Base-by-base conservation (phyloP, 208 protist species). In the Jaenimonas drosophilae region DNA sequence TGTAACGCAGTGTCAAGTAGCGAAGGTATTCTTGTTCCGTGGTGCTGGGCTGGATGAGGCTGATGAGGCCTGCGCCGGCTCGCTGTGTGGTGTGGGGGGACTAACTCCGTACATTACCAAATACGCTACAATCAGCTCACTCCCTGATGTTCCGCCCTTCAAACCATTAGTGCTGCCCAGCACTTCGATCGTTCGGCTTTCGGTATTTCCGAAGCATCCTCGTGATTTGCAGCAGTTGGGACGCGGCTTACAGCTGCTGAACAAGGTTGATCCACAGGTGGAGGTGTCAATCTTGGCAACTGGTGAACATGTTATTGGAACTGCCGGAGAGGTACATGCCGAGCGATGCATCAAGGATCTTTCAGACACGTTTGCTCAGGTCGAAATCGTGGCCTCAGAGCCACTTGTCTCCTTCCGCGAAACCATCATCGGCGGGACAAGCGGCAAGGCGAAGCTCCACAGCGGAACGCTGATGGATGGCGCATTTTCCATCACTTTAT, bases 291-390 rank as follows among this genome's bases (percentile, higher is more conserved):
- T 98, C 23, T 73, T 95, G 53, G 82, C 96, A 7, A 97, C 87
- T 11, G 97, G 97, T 7, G 96, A 99, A 54, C 91, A 97, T 57
- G 87, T 98, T 12, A 90, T 99, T 62, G 89, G 85, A 14, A 91
- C 95, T 1, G 86, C 94, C 2, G 97, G 97, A 26, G 95, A 98
- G 59, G 74, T 99, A n/a, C 97, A 99, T 61, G 73, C 97, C 25
- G 94, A 97, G 59, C 67, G 91, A 5, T 98, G 96, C 64, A 43
- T 99, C 45, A 88, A 90, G 34, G 96, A 99, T 49, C 66, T 93
- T 33, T 54, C 95, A 29, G 82, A 91, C 50, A 80, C 82, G 23
- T 96, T 94, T 53, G 82, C 88, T 3, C 64, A 76, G 21, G 72
- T 93, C 21, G 83, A 94, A 39, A 46, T 96, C 25, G 58, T 70